Evolutionary conservation across 768 basidiomycete genomes (phyloP), one percentile per base, ranked within the genome.

Genomic region (Kwoniella dendrophila): DNA sequence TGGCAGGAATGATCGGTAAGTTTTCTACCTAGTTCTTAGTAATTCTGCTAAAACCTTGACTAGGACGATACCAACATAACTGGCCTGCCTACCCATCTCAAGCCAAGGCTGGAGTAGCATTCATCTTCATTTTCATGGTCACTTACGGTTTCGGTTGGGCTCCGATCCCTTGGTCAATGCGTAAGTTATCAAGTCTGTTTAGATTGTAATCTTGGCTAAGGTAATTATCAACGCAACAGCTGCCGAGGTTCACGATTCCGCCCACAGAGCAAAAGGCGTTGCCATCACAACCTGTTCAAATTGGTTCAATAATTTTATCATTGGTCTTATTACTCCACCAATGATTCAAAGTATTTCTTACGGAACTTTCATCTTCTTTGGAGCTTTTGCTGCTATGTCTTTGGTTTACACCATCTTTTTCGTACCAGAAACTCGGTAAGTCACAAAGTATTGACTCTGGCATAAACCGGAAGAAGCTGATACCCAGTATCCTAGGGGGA

Each of bases 161-260:
- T 79, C 61, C 36, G 0, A 78, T 87, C 90, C 87, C 86, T 2
- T 92, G 90, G 90, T 86, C 91, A 0, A 84, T 92, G 7, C 88
- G 49, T 51, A 24, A 51, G 49, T 51, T 27, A 2, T 22, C 26
- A n/a, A 20, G 8, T 38, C 36, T 38, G 8, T 38, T 38, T 38
- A 18, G 36, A 8, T 18, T 18, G 8, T 38, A 38, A 38, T 38
- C 8, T 8, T 38, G 8, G 18, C 18, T 38, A 38, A 38, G 8
- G 36, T 38, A n/a, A n/a, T n/a, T n/a, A 18, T 18, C 2, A 14
- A 18, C 22, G 2, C 22, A 10, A 18, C 22, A 30, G 49, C 90
- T 0, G 86, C 85, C 65, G 90, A 93, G 78, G 86, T 93, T 1
- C 91, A 92, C 71, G 85, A 90, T 1, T 80, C 89, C 0, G 87